Percentiles rank a stretch among this genome's conserved stretches.
phyloP scores from a whole-genome alignment of 306 rosid species.

The Macrotyloma uniflorum region DNA sequence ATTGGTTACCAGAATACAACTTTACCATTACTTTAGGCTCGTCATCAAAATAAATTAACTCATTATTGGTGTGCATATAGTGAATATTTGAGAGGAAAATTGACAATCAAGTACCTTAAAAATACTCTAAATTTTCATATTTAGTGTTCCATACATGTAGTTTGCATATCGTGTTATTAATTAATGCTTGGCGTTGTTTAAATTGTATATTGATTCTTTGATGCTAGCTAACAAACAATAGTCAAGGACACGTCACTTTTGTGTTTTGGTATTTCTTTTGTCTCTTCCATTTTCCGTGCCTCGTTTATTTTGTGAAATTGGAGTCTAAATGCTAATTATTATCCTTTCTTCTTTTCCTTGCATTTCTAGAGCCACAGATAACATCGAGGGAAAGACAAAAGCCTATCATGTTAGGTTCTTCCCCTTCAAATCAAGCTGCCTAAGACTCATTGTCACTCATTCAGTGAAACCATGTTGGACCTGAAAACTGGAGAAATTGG shows the following conservation, averaged over 20 bases:
- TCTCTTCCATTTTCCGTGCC: constrained; percentile 16
- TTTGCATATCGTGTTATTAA: neutral
- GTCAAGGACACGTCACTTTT: neutral
- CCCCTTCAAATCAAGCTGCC: constrained; percentile 46
- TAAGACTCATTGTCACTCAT: constrained; percentile 38
- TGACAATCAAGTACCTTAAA: neutral
- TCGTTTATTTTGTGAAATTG: constrained; percentile 23
- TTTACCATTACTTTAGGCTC: neutral
- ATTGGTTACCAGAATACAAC: neutral
- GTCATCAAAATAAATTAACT: neutral
- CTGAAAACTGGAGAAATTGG: constrained; percentile 26
- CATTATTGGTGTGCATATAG: neutral
- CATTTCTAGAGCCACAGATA: constrained; percentile 59
- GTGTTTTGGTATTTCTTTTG: neutral
- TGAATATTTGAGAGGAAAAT: constrained; percentile 13
- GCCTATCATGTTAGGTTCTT: constrained; percentile 37
- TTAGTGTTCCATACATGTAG: neutral
- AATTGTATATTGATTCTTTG: neutral
- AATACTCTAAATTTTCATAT: neutral
- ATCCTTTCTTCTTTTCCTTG: constrained; percentile 33
- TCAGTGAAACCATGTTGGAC: constrained; percentile 9
- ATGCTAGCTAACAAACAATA: neutral
- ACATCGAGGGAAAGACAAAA: constrained; percentile 52
- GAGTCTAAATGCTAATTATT: constrained; percentile 6
- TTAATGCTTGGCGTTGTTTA: neutral